A percentile compares a stretch with the other conserved stretches of the same genome.
These are phyloP conservation scores for Lachancea lanzarotensis DNA, from an alignment of 805 yeast genomes.

Conservation along the genomic window DNA sequence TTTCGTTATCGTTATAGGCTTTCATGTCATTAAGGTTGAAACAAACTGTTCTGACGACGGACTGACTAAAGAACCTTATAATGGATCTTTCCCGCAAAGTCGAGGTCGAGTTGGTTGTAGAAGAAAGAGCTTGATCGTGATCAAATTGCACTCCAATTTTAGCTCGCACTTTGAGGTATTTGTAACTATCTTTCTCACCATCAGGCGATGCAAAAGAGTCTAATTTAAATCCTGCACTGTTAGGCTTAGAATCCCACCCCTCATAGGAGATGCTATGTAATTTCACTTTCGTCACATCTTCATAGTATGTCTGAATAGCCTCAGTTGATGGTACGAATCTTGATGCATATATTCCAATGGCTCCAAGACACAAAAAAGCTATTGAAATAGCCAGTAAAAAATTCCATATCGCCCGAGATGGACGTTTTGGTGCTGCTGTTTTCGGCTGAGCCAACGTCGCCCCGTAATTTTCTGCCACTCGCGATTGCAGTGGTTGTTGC, in stretches of 20 bases:
- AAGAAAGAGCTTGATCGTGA: conserved; percentile 3
- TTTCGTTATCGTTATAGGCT: conserved; percentile 18
- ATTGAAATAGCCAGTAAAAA: not conserved
- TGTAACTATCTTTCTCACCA: not conserved
- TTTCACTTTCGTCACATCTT: conserved; percentile 16
- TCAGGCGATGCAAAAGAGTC: not conserved
- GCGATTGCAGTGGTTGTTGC: conserved; percentile 4
- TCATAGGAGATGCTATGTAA: conserved; percentile 20
- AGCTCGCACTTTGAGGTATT: conserved; percentile 6
- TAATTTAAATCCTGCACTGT: not conserved
- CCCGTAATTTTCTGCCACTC: not conserved
- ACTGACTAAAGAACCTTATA: conserved; percentile 15
- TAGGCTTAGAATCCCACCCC: conserved; percentile 24
- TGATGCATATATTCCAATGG: not conserved
- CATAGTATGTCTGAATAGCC: conserved; percentile 2
- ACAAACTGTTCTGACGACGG: conserved; percentile 19
- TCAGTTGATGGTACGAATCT: conserved; percentile 2
- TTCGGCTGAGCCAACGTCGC: not conserved
- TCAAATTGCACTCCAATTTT: conserved; percentile 6
- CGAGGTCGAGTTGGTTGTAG: not conserved
- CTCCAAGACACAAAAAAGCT: not conserved
- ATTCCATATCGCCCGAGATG: not conserved
- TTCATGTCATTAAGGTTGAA: conserved; percentile 22
- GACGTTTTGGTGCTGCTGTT: not conserved
- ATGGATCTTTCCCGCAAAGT: conserved; percentile 16